Evolutionary conservation across 306 rosid species (phyloP), one percentile per base, ranked within the genome.

Genomic region (Cucumis hystrix): DNA sequence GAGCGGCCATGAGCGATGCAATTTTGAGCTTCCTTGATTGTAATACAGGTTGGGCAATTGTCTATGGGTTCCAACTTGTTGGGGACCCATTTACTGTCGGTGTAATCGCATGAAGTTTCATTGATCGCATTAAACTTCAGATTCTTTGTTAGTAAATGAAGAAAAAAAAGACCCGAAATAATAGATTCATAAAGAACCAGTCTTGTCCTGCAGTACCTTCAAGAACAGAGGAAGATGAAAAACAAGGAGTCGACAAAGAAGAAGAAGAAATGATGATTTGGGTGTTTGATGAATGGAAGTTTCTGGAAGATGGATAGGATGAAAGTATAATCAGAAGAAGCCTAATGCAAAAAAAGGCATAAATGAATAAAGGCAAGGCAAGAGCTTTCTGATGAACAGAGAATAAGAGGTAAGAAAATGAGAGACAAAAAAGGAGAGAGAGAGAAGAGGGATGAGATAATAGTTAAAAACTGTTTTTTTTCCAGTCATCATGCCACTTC

Each of bases 21-120:
- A 28, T 90, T 91, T 80, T 89, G 97, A 15, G 93, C 95, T 10
- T 90, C 84, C 79, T 91, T 94, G 79, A 94, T 94, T 3, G 93
- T 85, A 17, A 86, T 87, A 75, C 97, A 94, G 37, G 91, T 86
- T 14, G 97, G 87, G 2, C 90, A 91, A 41, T 91, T 94, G 91
- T 91, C 91, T 73, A 90, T 82, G 81, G 97, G 96, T 7, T 91
- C 95, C 78, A 70, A 55, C 47, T 43, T 66, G 40, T 91, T 93
- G 41, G 64, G 83, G 80, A 90, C 87, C 96, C 98, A 94, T 75
- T 81, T 80, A 6, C 97, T 97, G 61, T 76, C 78, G 58, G 83
- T 86, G 80, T 87, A 94, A 82, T 91, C 96, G 76, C 98, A 94
- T 43, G 84, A 80, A 69, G 73, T 51, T 15, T 84, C 85, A 49